Base-by-base conservation (phyloP, 116 monocot genomes). In the Dioscorea cayenensis region DNA sequence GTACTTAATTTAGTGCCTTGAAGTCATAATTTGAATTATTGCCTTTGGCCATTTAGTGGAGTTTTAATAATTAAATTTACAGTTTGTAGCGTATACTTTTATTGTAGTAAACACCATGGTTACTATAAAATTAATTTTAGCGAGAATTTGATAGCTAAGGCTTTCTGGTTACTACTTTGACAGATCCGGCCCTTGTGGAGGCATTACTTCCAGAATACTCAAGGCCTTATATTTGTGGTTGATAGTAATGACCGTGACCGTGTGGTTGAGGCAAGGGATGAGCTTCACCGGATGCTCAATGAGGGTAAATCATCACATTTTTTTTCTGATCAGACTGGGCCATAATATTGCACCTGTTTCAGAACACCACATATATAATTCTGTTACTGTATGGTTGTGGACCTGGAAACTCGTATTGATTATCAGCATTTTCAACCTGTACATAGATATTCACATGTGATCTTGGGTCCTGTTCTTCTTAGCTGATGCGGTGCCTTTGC, bases 261-360 rank as follows among this genome's bases (percentile, higher is more conserved):
- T 62, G 62, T 62, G 18, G 62, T 62, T 62, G 62, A 62, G 62
- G 62, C 62, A 20, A 62, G 62, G 25, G 62, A 65, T 65, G 65
- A 65, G 25, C 65, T 65, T 65, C 65, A 65, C 7, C 32, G 65
- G 65, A 65, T 65, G 65, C 65, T 65, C 14, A 65, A 65, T 65
- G 65, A 65, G 65, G 65, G 65, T 65, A 65, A 59, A 6, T 17
- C 3, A 16, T 17, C 21, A 10, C 55, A 55, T 22, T 20, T 62
- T 20, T 62, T 27, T 23, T 62, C 32, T 2, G 1, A 27, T 27
- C 25, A 12, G 43, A 9, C 21, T 62, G 20, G 20, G 22, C 1
- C 0, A 7, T 1, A 62, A 27, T 7, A 23, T 62, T 22, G 0
- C 23, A 20, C 6, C 20, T 62, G 62, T 20, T 27, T 3, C 43